Percentiles rank a stretch among this genome's conserved stretches.
Evolutionary conservation across 345 rosid species (phyloP).

Genomic region (Acer yangbiense): DNA sequence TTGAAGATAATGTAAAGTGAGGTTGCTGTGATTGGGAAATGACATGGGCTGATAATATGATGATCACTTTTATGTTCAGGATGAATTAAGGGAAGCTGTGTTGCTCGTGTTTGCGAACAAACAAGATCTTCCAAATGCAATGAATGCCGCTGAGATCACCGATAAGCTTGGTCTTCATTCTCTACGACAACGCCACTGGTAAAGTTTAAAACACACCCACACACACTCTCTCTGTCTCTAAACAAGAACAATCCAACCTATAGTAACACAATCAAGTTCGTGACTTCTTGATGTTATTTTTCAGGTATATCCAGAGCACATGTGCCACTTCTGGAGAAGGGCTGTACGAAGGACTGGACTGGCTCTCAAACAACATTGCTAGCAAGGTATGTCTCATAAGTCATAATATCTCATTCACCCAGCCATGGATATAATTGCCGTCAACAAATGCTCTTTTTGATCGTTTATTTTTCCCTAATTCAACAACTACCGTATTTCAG

Average conservation of each 20-base stretch:
- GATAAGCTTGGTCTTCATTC: conserved; percentile 28
- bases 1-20: neutral
- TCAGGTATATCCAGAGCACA: conserved; percentile 54
- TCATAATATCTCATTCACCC: neutral
- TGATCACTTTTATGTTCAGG: conserved; percentile 22
- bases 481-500: neutral
- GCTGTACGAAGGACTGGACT: conserved; percentile 23
- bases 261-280: neutral
- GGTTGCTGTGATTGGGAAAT: neutral
- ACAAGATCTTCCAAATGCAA: conserved; percentile 54
- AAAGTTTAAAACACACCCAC: neutral
- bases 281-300: neutral
- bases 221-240: neutral
- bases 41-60: neutral
- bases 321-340: conserved; percentile 32
- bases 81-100: conserved; percentile 50
- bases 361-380: conserved; percentile 29
- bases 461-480: neutral
- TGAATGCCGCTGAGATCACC: conserved; percentile 37
- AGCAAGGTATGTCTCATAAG: conserved; percentile 10
- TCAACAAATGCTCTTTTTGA: neutral
- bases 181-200: conserved; percentile 44
- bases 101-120: conserved; percentile 49
- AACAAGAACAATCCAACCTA: too few relatives aligned
- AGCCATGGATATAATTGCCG: neutral